Evolutionary conservation across 495 filamentous ascomycete genomes (phyloP), one percentile per base, ranked within the genome.

Genomic region (Margaritispora aquatica): DNA sequence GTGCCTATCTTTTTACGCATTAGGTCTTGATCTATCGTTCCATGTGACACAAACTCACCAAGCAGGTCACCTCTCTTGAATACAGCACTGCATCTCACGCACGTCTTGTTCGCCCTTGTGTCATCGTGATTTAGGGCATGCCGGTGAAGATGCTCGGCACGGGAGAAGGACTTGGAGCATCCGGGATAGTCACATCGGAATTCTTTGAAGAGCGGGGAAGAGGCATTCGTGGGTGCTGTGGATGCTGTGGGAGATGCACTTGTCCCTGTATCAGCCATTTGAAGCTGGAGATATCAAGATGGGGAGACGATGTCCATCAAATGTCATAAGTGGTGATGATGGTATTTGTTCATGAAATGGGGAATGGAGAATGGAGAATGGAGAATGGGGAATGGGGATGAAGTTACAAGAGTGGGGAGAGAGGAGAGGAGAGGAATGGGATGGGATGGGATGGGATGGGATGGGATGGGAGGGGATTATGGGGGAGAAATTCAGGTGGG

Each of bases 71-170:
- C 73, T 24, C 80, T 74, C 47, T 74, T 73, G 62, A 84, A 84
- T 59, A 83, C 79, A 19, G 80, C 79, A 26, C 73, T 74, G 51
- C 80, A 84, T 26, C 80, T 72, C 48, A 71, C 67, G 55, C 80
- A 84, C 0, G 79, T 82, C 19, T 41, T 47, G 19, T 41, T 63
- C 41, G 68, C 68, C 52, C 76, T 74, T 0, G 75, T 77, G 54
- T 75, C 72, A 24, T 71, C 73, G 52, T 84, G 80, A 60, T 84
- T 84, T 21, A 82, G 66, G n/a, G 75, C 71, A 69, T 84, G 80
- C 3, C 80, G 74, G 26, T 82, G 80, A 15, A 83, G 69, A 65
- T 84, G 80, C 64, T 84, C 80, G 2, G 79, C 75, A 41, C 80
- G 71, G 47, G 79, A 80, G 66, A 84, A 84, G 26, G 71, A 74